Base-by-base conservation (phyloP, 2,329 filamentous ascomycete genomes). In the Aspergillus tanneri region DNA sequence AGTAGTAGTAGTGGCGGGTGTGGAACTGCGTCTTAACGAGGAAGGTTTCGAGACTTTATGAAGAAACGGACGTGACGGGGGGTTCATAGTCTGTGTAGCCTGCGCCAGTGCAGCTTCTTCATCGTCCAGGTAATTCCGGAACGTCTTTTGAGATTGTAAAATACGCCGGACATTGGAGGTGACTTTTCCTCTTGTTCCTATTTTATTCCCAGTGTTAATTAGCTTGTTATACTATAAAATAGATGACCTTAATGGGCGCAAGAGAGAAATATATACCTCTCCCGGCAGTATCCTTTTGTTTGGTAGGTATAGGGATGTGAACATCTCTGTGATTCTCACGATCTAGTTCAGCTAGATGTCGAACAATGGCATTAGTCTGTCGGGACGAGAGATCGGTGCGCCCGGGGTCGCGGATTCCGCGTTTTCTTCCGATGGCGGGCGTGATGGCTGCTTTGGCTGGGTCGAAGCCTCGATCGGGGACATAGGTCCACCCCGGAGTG, bases 401-500 rank as follows among this genome's bases (percentile, higher is more conserved):
- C 22, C 75, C 73, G 4, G 75, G 75, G 50, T 78, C 81, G 54
- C 87, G 80, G 16, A 82, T 80, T 23, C 82, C 84, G 61, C 90
- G 86, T 72, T 95, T 95, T 53, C 87, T 80, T 38, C 70, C 72
- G 50, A 66, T 74, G 63, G 69, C 72, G 66, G 64, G 76, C 79
- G 81, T 55, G 74, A 71, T 49, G 73, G 77, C 52, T 69, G 71
- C 54, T 75, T 79, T 78, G 8, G 82, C 77, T 10, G 80, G 77
- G 46, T 82, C 78, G 47, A 80, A 77, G 68, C 79, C 65, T 12
- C 81, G 84, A 64, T 96, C 89, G 23, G 90, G 85, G 1, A 96
- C 88, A 67, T 96, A 96, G 10, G 90, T 90, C 87, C 90, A 97
- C 62, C 92, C 92, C 1, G 92, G 90, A 1, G 89, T 87, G 36